Conservation (phyloP, 2,329 filamentous ascomycete genomes). For the Alternaria consortialis region DNA sequence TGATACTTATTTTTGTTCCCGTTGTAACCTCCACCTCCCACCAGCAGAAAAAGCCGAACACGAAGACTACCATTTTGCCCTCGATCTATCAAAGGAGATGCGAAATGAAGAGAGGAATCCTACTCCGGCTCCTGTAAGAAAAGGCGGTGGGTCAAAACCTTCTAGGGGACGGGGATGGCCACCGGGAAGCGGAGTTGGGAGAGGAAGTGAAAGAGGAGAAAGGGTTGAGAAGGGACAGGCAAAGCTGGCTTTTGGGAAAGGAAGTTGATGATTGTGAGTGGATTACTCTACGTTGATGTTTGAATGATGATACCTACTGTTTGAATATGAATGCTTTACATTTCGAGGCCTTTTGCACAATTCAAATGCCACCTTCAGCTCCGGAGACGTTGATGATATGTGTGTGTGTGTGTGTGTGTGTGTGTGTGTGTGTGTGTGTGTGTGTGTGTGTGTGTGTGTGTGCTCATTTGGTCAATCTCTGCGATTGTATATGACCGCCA, state of each 20-base stretch:
- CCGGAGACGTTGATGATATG: neutral
- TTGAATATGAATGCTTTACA: neutral
- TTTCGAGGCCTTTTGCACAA: neutral
- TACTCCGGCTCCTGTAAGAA: constrained; percentile 9
- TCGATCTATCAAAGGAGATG: constrained; percentile 75
- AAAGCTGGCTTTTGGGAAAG: constrained; percentile 54
- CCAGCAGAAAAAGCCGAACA: constrained; percentile 74
- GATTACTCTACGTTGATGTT: neutral
- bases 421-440: no score
- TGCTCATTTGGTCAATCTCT: neutral
- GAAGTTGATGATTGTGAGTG: neutral
- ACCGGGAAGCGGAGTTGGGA: constrained; percentile 32
- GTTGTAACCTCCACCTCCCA: constrained; percentile 71
- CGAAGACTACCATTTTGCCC: constrained; percentile 93
- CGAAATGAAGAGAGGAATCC: constrained; percentile 40
- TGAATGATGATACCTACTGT: neutral
- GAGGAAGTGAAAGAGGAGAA: constrained; percentile 14
- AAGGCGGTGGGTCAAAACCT: constrained; percentile 29
- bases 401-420: no score
- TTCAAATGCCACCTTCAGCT: neutral
- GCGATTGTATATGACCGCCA: neutral
- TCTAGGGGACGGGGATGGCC: constrained; percentile 50
- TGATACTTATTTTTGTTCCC: constrained; percentile 64
- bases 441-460: no score
- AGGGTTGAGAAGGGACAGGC: constrained; percentile 56